A percentile compares a stretch with the other conserved stretches of the same genome.
Conservation (phyloP, 768 basidiomycete species). For the Tylopilus plumbeoviolaceoides region DNA sequence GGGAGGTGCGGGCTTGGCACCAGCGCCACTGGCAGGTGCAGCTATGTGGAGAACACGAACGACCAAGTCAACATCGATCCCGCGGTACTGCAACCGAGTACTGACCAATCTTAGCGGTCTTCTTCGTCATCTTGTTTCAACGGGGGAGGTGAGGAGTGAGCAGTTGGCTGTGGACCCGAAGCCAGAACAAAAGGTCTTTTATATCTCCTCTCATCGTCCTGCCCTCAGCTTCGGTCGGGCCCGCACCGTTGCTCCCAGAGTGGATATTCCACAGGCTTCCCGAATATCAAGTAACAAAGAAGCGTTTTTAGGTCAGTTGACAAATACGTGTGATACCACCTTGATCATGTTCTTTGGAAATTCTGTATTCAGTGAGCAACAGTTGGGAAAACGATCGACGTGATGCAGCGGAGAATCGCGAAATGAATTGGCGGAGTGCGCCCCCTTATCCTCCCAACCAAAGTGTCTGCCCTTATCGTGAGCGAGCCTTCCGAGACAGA, state of each 20-base stretch:
- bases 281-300: constrained; percentile 3
- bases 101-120: constrained; percentile 22
- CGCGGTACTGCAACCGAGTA: constrained; percentile 9
- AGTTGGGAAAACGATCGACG: constrained; percentile 4
- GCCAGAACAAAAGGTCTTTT: constrained; percentile 13
- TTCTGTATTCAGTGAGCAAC: constrained; percentile 1
- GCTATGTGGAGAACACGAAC: constrained; percentile 7
- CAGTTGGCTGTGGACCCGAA: background rate
- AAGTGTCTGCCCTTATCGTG: constrained; percentile 22
- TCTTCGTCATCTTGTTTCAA: constrained; percentile 24
- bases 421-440: constrained; percentile 2
- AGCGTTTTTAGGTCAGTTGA: background rate
- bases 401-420: constrained; percentile 15
- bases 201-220: constrained; percentile 20
- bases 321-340: background rate
- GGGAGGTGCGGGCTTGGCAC: constrained; percentile 17
- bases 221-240: constrained; percentile 26
- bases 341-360: constrained; percentile 11
- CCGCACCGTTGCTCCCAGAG: constrained; percentile 12
- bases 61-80: constrained; percentile 14
- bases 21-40: constrained; percentile 5
- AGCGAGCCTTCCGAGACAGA: constrained; percentile 1
- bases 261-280: constrained; percentile 4
- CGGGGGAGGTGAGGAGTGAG: constrained; percentile 2
- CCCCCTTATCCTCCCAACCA: constrained; percentile 21